Conservation (phyloP, 2,329 filamentous ascomycete species). For the Dichotomopilus funicola region DNA sequence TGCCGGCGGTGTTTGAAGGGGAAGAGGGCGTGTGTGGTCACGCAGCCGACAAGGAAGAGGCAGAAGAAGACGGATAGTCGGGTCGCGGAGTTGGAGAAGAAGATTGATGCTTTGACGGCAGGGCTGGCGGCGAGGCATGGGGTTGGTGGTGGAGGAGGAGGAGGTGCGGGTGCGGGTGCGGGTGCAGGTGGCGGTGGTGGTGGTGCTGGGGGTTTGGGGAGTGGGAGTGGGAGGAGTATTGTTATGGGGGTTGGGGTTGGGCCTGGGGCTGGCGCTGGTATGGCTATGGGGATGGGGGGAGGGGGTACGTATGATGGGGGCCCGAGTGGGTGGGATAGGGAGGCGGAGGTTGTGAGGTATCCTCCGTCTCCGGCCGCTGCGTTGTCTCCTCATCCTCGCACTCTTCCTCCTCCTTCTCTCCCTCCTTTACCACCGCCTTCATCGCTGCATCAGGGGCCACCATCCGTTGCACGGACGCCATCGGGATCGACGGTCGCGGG, state of each 20-base stretch:
- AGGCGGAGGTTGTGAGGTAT: background rate
- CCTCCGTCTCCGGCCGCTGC: background rate
- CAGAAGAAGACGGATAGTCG: slow-evolving; percentile 89
- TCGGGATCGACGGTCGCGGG: too few relatives aligned
- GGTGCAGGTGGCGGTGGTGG: background rate
- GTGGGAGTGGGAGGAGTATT: background rate
- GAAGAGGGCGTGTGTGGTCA: slow-evolving; percentile 69
- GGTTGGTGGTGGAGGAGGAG: background rate
- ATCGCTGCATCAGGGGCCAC: too few relatives aligned
- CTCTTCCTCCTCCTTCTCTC: too few relatives aligned
- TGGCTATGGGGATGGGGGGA: too few relatives aligned
- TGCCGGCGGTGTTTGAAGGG: slow-evolving; percentile 77
- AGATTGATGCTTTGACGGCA: slow-evolving; percentile 82
- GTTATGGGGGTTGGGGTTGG: background rate
- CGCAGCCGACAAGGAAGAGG: slow-evolving; percentile 66
- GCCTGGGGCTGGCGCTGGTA: background rate
- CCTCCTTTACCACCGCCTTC: too few relatives aligned
- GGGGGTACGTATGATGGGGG: background rate
- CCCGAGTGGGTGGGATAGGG: slow-evolving; percentile 1
- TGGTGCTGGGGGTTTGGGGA: background rate
- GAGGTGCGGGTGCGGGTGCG: background rate
- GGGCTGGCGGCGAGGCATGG: slow-evolving; percentile 55
- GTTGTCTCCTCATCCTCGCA: too few relatives aligned
- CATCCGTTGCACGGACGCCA: too few relatives aligned
- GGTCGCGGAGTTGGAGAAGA: slow-evolving; percentile 85